Base-by-base conservation (phyloP, 1,284 basidiomycete genomes). In the Trametes pubescens region DNA sequence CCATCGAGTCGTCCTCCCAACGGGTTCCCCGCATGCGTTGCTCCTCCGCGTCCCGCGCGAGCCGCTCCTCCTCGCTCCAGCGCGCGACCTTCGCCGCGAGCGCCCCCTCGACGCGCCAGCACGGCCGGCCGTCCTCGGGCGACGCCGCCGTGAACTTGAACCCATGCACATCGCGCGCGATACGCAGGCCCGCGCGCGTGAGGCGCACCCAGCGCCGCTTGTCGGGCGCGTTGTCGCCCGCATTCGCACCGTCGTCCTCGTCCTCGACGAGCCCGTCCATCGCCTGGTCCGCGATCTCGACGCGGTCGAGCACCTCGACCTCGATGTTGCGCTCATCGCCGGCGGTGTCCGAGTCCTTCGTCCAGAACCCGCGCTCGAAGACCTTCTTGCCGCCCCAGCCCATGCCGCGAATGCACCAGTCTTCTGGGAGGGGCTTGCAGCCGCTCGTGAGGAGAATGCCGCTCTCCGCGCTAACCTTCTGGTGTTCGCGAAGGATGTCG, bases 401-500 rank as follows among this genome's bases (percentile, higher is more conserved):
- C 88, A 96, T 93, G 4, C 98, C 98, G 35, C 96, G 86, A 65
- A 99, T 78, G 71, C 93, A 94, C 95, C 96, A 98, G 75, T 99
- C 98, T 76, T 99, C 98, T 0, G 93, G 87, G 2, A 99, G 80
- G 0, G 95, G 92, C 14, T 85, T 80, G 59, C 84, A 88, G 9
- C 85, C 83, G 61, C 81, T 86, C 0, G 88, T 87, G 46, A 92
- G 79, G 82, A 91, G 85, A 11, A 79, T 52, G 2, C 61, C 66
- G 47, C 65, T 62, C 38, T 73, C 73, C 14, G 53, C 65, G 40
- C 62, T 73, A 69, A 64, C 73, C 71, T 64, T 74, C 68, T 68
- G 72, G 62, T 66, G 65, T 66, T 75, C 75, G 49, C 72, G 69
- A 32, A 71, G 61, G 53, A 88, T 79, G 34, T 87, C 76, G 55